Evolutionary conservation across 805 yeast genomes (phyloP).

Genomic region (Hyphopichia homilentoma): DNA sequence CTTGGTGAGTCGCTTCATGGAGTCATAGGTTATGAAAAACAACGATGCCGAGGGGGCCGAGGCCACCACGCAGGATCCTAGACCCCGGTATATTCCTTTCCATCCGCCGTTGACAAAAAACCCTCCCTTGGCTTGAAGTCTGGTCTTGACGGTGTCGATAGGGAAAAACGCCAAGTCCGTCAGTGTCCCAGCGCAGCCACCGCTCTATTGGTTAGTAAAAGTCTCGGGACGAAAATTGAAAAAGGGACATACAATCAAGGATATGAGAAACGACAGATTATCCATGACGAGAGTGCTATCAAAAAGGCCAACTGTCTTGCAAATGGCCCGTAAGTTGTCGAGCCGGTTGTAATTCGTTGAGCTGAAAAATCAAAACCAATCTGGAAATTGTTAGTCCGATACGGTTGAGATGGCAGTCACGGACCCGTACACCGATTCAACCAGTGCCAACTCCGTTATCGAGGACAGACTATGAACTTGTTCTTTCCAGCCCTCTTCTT

Average conservation of each 20-base stretch:
- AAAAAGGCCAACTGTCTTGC: no score
- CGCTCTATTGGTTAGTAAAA: constrained; percentile 45
- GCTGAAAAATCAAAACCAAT: no score
- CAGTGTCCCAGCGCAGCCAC: constrained; percentile 95
- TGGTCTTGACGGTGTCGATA: constrained; percentile 89
- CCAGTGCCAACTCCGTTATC: no score
- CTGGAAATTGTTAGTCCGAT: no score
- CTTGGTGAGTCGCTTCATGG: constrained; percentile 49
- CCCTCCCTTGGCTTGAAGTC: constrained; percentile 94
- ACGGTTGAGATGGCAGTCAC: no score
- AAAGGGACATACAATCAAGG: constrained; percentile 18
- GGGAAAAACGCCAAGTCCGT: constrained; percentile 96
- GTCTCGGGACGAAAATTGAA: not conserved
- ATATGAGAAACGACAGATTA: constrained; percentile 23
- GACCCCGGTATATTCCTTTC: constrained; percentile 83
- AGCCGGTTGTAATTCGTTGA: no score
- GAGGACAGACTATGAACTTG: constrained; percentile 24
- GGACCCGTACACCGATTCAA: no score
- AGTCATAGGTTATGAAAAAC: constrained; percentile 72
- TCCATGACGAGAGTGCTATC: no score
- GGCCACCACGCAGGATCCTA: constrained; percentile 91
- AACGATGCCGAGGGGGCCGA: constrained; percentile 73
- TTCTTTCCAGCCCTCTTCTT: constrained; percentile 32
- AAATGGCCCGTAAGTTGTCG: no score
- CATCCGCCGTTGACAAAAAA: constrained; percentile 92